Evolutionary conservation across 2,329 filamentous ascomycete species (phyloP), one percentile per base, ranked within the genome.

Genomic region (Neofusicoccum laricinum): DNA sequence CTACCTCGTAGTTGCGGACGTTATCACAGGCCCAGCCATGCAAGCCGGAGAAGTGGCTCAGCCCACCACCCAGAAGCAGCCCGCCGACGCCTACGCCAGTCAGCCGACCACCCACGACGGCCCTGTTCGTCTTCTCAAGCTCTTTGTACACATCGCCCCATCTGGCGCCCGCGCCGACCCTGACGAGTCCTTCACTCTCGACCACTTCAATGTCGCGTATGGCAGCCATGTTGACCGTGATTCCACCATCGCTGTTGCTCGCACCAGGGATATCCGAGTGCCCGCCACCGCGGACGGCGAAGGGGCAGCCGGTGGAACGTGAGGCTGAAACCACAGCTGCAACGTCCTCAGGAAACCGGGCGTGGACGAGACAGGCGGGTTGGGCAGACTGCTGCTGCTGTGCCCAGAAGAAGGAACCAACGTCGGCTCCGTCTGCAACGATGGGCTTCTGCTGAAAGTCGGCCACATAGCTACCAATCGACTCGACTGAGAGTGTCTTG

Each of bases 41-140:
- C 11, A 64, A 45, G 55, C 66, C 70, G 1, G 70, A 69, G 61
- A 72, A 71, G 64, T 67, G 70, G 1, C 70, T 72, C 14, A 75
- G 71, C n/a, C 71, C 71, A 50, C 71, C 71, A 15, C 70, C 70
- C 25, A 71, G 66, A 10, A 66, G 71, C 30, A 73, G n/a, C 2
- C 70, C 70, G 10, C 67, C 66, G 2, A 72, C 70, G 40, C 71
- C 70, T 15, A 72, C 59, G 59, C 61, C 45, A 17, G 45, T 40
- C 17, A 55, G n/a, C n/a, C 61, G 25, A 11, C 61, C 61, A 11
- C 61, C 61, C 14, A 55, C 61, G 25, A 55, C 49, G n/a, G 48
- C 25, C 34, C 21, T 10, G n/a, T 55, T 55, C 14, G 7, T 17
- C 15, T 40, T 21, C 12, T 63, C 61, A 5, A 63, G 61, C n/a